phyloP scores from a whole-genome alignment of 768 basidiomycete genomes.

The Kwoniella sp. region DNA sequence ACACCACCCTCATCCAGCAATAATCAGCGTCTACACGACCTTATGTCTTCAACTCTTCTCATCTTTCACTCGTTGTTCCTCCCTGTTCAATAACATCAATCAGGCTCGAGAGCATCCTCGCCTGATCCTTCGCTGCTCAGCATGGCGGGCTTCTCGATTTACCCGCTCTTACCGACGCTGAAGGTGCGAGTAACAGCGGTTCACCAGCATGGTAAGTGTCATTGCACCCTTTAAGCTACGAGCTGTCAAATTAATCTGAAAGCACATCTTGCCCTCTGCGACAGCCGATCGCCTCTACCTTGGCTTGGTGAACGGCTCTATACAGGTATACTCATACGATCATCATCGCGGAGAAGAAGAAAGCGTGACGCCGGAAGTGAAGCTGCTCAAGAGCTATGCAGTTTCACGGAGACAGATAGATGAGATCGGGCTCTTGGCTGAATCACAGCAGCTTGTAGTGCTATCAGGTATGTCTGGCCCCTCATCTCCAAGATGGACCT shows the following conservation, averaged over 20 bases:
- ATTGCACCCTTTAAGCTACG: neutral
- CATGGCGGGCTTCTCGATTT: slow-evolving; percentile 36
- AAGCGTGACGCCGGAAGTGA: slow-evolving; percentile 10
- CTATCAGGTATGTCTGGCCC: slow-evolving; percentile 69
- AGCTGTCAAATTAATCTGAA: no score
- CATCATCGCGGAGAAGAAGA: slow-evolving; percentile 15
- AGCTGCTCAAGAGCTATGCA: slow-evolving; percentile 30
- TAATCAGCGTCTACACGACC: no score
- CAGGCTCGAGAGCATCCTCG: no score
- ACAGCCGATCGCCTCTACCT: slow-evolving; percentile 67
- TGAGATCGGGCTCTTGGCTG: slow-evolving; percentile 80
- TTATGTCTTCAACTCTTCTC: no score
- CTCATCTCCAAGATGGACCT: slow-evolving; percentile 1
- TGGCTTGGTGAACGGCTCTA: slow-evolving; percentile 40
- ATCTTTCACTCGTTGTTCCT: no score
- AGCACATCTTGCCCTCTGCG: neutral
- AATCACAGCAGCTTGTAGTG: slow-evolving; percentile 80
- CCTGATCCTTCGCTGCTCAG: neutral
- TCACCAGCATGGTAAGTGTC: slow-evolving; percentile 43
- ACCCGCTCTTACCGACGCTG: slow-evolving; percentile 36
- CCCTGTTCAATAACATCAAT: no score
- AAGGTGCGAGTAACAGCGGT: slow-evolving; percentile 37
- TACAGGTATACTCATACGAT: slow-evolving; percentile 49
- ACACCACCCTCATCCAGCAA: no score
- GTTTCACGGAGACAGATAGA: slow-evolving; percentile 66